Percentiles rank a stretch among this genome's conserved stretches.
Conservation (phyloP, 2,329 filamentous ascomycete genomes). For the Leptographium wingfieldii region DNA sequence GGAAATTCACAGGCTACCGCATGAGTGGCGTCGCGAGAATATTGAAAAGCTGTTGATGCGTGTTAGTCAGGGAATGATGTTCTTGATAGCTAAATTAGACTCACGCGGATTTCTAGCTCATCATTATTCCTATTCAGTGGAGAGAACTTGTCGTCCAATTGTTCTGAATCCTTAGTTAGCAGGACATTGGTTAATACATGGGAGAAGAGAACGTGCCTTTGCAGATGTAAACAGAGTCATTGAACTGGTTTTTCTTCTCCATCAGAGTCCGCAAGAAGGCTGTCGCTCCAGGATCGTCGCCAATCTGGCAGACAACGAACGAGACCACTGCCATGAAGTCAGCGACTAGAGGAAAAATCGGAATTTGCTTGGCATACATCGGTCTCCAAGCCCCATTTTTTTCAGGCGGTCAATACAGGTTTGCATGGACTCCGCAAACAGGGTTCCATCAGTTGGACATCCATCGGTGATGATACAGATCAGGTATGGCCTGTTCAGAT, state of each 20-base stretch:
- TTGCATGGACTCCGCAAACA: background rate
- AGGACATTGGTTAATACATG: background rate
- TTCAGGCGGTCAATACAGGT: background rate
- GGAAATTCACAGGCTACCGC: background rate
- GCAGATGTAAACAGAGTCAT: background rate
- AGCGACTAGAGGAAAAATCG: background rate
- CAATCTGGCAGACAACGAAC: background rate
- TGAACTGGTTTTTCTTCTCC: background rate
- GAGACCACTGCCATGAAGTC: background rate
- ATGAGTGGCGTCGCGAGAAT: background rate
- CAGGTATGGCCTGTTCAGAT: background rate
- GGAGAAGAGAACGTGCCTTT: background rate
- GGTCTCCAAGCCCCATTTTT: background rate
- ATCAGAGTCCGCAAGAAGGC: background rate
- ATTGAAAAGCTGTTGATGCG: background rate
- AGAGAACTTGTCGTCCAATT: background rate
- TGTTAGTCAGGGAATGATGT: background rate
- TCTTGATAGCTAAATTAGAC: background rate
- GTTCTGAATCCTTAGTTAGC: background rate
- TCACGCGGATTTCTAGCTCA: background rate
- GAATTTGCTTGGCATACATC: background rate
- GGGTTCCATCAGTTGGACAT: background rate
- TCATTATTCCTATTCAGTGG: background rate
- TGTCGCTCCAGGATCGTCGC: background rate
- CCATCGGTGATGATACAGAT: background rate